Evolutionary conservation across 495 filamentous ascomycete genomes (phyloP).

Genomic region (Aspergillus coremiiformis): DNA sequence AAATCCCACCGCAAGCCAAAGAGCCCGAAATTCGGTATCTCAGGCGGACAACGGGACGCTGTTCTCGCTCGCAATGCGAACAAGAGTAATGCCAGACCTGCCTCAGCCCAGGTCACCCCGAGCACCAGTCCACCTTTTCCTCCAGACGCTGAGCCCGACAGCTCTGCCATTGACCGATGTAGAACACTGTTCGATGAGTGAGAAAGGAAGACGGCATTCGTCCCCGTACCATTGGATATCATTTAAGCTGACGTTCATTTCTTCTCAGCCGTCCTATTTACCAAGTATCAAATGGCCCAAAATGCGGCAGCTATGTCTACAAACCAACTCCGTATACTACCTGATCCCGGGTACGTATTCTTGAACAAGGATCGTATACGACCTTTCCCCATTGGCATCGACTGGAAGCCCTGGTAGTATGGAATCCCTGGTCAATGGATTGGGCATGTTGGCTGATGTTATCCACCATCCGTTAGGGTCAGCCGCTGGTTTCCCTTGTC

Average conservation of each 20-base stretch:
- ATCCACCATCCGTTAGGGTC: neutral
- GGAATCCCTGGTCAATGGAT: too few relatives aligned
- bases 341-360: too few relatives aligned
- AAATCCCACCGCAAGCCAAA: slow-evolving; percentile 24
- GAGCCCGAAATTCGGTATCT: slow-evolving; percentile 5
- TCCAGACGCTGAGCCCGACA: slow-evolving; percentile 6
- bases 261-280: too few relatives aligned
- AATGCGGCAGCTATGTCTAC: too few relatives aligned
- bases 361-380: too few relatives aligned
- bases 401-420: too few relatives aligned
- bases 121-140: slow-evolving; percentile 19
- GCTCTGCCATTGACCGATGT: neutral
- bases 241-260: too few relatives aligned
- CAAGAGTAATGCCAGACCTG: slow-evolving; percentile 17
- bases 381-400: too few relatives aligned
- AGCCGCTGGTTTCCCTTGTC: neutral
- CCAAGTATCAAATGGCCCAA: too few relatives aligned
- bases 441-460: neutral
- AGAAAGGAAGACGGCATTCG: neutral
- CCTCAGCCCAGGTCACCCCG: slow-evolving; percentile 24
- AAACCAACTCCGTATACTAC: too few relatives aligned
- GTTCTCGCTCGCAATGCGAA: slow-evolving; percentile 22
- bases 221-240: neutral
- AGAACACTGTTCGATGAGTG: neutral
- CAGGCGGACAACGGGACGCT: slow-evolving; percentile 12